Evolutionary conservation across 1,284 basidiomycete species (phyloP).

Genomic region (Sparassis latifolia): DNA sequence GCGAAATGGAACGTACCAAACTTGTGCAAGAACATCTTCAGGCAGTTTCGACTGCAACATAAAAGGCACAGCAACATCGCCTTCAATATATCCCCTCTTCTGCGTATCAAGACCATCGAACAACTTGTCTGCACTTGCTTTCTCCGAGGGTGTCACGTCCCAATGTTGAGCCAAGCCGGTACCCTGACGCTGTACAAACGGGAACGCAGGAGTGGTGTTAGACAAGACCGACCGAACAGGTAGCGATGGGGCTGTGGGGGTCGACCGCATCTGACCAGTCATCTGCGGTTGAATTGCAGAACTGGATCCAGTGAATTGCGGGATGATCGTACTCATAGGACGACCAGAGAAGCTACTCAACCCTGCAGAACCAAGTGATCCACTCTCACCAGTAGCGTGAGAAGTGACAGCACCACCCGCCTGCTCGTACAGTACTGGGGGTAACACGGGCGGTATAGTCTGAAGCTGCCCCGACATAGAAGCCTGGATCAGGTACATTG

Average conservation of each 20-base stretch:
- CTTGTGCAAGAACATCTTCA: conserved; percentile 79
- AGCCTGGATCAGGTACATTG: conserved; percentile 94
- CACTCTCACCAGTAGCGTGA: conserved; percentile 57
- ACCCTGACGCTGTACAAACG: conserved; percentile 16
- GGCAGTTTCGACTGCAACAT: conserved; percentile 90
- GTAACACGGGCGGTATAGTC: conserved; percentile 72
- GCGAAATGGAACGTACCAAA: conserved; percentile 63
- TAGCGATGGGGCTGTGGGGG: conserved; percentile 40
- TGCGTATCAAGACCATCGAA: conserved; percentile 81
- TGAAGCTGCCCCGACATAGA: conserved; percentile 80
- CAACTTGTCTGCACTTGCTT: conserved; percentile 73
- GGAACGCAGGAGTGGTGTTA: conserved; percentile 22
- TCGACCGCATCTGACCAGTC: conserved; percentile 39
- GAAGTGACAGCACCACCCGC: conserved; percentile 49
- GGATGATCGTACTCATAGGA: conserved; percentile 35
- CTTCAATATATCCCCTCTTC: conserved; percentile 81
- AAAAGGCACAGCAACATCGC: conserved; percentile 93
- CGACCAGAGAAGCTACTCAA: conserved; percentile 30
- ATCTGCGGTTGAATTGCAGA: conserved; percentile 32
- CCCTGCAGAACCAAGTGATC: conserved; percentile 46
- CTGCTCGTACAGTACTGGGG: conserved; percentile 89
- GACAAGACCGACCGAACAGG: conserved; percentile 32
- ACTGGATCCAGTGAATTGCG: conserved; percentile 60
- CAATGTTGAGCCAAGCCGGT: conserved; percentile 42
- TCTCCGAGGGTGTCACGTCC: conserved; percentile 85